Percentiles rank a stretch among this genome's conserved stretches.
Evolutionary conservation across 768 basidiomycete genomes (phyloP).

Genomic region (Hygrophoropsis aurantiaca): DNA sequence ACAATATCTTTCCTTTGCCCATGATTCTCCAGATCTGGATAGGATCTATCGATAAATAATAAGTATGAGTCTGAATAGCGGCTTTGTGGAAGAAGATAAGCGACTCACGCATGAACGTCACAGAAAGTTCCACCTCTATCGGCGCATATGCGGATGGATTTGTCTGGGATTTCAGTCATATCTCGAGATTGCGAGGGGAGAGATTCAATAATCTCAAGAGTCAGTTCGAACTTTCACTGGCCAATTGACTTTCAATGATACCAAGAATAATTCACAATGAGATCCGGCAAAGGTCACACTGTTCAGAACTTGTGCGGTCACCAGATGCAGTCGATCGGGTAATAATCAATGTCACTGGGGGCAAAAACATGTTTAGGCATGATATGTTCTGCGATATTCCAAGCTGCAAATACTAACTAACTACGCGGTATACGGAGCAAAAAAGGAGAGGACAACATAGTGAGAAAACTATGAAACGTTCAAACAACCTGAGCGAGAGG

Average conservation of each 20-base stretch:
- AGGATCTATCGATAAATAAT: constrained; percentile 49
- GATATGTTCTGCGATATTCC: too few species aligned
- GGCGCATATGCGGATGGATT: constrained; percentile 81
- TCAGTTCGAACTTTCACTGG: too few species aligned
- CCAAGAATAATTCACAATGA: not conserved
- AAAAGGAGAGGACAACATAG: constrained; percentile 25
- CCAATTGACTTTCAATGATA: too few species aligned
- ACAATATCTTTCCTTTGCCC: constrained; percentile 72
- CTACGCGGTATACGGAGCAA: not conserved
- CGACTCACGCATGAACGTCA: constrained; percentile 77
- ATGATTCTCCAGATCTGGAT: constrained; percentile 66
- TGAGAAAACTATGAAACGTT: constrained; percentile 18
- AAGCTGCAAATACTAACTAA: not conserved
- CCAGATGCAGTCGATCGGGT: too few species aligned
- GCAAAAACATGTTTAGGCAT: too few species aligned
- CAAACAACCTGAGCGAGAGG: not conserved
- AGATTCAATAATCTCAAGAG: too few species aligned
- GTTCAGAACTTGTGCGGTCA: too few species aligned
- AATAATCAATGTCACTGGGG: too few species aligned
- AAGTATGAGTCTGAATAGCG: not conserved
- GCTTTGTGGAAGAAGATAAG: not conserved
- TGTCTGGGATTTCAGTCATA: constrained; percentile 52
- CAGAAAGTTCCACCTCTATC: constrained; percentile 94
- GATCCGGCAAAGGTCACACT: not conserved
- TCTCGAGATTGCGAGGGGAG: too few species aligned